phyloP scores from a whole-genome alignment of 257 asterid genomes.

The Sherardia arvensis region DNA sequence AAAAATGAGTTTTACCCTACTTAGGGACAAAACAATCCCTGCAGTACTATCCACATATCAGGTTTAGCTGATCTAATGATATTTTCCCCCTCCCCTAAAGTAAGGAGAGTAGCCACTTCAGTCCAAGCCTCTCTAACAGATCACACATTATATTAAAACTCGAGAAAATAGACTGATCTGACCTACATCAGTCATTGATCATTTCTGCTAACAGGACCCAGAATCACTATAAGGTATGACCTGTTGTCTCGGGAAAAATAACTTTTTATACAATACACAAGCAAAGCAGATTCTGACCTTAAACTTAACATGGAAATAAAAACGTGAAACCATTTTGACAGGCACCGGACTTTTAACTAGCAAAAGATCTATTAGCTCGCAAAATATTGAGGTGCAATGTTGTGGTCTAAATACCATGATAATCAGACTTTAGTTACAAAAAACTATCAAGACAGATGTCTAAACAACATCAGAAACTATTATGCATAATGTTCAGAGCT shows the following conservation, averaged over 20 bases:
- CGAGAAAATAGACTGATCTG: neutral
- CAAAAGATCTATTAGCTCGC: no score
- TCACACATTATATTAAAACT: neutral
- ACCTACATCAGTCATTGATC: neutral
- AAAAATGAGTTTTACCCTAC: neutral
- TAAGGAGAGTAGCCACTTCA: neutral
- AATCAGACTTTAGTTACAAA: no score
- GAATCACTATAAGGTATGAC: neutral
- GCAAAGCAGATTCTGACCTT: neutral
- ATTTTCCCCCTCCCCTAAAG: neutral
- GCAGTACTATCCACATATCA: neutral
- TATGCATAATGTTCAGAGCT: no score
- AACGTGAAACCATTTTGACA: neutral
- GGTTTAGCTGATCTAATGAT: neutral
- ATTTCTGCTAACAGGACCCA: neutral
- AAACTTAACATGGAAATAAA: neutral
- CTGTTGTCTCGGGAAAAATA: neutral
- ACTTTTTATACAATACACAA: neutral
- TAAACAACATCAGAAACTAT: no score
- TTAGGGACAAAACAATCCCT: neutral
- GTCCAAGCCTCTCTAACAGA: no score
- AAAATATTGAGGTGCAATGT: no score
- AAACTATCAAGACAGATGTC: no score
- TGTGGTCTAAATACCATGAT: no score
- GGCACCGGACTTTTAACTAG: neutral